Base-by-base conservation (phyloP, 768 basidiomycete species). In the Phlegmacium glaucopus region DNA sequence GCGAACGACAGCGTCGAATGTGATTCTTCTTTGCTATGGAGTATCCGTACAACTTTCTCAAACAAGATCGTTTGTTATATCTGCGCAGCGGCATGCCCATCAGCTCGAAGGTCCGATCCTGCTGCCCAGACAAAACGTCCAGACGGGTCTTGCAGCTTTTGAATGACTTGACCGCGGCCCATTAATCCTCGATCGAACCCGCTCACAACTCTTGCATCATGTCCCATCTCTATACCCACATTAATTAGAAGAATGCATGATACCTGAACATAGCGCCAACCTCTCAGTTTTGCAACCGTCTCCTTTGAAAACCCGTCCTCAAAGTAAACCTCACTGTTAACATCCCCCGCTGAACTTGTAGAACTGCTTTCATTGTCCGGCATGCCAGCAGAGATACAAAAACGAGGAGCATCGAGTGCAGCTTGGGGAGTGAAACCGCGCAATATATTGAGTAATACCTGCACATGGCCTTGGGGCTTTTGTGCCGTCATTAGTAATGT, bases 381-480 rank as follows among this genome's bases (percentile, higher is more conserved):
- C 47, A 76, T 77, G 18, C 87, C 89, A 13, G 91, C 80, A 11
- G 92, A 94, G 48, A 98, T 97, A 62, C 94, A 98, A 71, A 98
- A 96, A 11, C 95, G 83, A 8, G 94, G 95, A 0, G 93, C 87
- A 66, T 97, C 95, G 30, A 99, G 79, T 11, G 94, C 90, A 3
- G 90, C 82, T 68, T 99, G 96, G 0, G 83, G 78, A 2, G 84
- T 87, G 64, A 82, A 90, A 2, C 94, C 94, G 39, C 93, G 80
- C 22, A 97, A 76, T 43, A 96, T 78, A 61, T 94, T 96, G 25
- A 97, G 67, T 18, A 98, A 73, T 6, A 97, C 94, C 67, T 99
- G 96, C 4, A 98, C 79, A 56, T 98, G 95, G 0, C 96, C 94
- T 75, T 95, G 94, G 1, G 95, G 95, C 80, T 96, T 22, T 22